phyloP scores from a whole-genome alignment of 2,329 filamentous ascomycete genomes.

The Trichophyton benhamiae region DNA sequence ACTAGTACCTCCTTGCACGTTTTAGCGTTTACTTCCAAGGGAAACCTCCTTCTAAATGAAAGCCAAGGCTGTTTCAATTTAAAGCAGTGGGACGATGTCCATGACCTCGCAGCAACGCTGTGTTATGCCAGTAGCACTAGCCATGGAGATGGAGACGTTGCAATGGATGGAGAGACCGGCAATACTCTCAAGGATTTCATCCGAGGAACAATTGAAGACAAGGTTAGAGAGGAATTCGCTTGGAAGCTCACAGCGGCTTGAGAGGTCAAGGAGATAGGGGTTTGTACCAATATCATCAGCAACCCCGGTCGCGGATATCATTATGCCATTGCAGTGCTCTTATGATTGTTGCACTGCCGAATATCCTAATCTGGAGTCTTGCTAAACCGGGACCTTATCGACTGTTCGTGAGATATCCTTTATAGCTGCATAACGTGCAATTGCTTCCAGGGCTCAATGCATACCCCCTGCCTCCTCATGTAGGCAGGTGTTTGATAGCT shows the following conservation, averaged over 20 bases:
- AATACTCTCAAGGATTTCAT: conserved; percentile 48
- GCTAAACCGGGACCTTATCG: neutral
- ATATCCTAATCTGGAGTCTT: neutral
- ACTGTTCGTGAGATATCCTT: neutral
- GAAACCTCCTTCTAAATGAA: conserved; percentile 63
- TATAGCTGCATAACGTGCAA: neutral
- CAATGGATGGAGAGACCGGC: conserved; percentile 25
- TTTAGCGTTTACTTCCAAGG: conserved; percentile 65
- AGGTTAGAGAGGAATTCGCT: conserved; percentile 33
- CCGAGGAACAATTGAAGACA: conserved; percentile 48
- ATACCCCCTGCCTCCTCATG: neutral
- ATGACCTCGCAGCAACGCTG: conserved; percentile 50
- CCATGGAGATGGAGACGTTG: conserved; percentile 23
- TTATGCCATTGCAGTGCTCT: neutral
- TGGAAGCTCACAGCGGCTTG: conserved; percentile 29
- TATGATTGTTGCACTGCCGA: neutral
- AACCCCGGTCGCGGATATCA: neutral
- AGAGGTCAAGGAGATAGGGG: conserved; percentile 8
- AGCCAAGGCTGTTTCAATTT: conserved; percentile 69
- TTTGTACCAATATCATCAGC: neutral
- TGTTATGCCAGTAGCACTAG: conserved; percentile 56
- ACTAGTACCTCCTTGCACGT: conserved; percentile 62
- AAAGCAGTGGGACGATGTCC: conserved; percentile 61
- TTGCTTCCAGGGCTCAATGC: neutral
- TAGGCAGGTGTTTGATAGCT: neutral